A percentile compares a stretch with the other conserved stretches of the same genome.
Evolutionary conservation across 2,329 filamentous ascomycete genomes (phyloP).

Genomic region (Cylindrodendrum hubeiense): DNA sequence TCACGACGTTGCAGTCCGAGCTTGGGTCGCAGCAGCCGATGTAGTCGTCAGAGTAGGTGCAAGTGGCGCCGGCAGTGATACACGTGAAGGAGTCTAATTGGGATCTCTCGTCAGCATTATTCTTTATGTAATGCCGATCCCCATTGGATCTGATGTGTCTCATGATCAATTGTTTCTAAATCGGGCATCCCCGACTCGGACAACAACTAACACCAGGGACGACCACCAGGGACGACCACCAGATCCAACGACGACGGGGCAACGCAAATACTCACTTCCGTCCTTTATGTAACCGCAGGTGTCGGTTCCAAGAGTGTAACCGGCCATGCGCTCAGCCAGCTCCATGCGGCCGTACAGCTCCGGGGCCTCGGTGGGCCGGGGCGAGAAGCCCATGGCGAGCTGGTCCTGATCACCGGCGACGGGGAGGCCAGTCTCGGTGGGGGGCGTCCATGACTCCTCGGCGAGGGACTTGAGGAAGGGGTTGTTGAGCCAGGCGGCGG

Average conservation of each 20-base stretch:
- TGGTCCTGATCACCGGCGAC: constrained; percentile 33
- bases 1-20: constrained; percentile 45
- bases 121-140: not conserved
- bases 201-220: not conserved
- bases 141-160: not conserved
- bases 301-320: constrained; percentile 42
- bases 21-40: constrained; percentile 50
- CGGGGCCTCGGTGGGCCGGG: constrained; percentile 48
- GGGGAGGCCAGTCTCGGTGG: constrained; percentile 42
- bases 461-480: constrained; percentile 34
- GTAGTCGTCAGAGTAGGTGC: constrained; percentile 40
- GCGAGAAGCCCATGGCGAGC: constrained; percentile 48
- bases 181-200: not conserved
- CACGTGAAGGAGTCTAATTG: constrained; percentile 47
- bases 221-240: not conserved
- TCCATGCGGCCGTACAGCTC: constrained; percentile 45
- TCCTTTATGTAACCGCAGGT: constrained; percentile 49
- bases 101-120: constrained; percentile 7
- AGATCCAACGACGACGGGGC: not conserved
- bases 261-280: constrained; percentile 44
- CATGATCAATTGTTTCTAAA: not conserved
- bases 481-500: constrained; percentile 39
- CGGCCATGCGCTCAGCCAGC: constrained; percentile 43
- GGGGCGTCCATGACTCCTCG: constrained; percentile 46
- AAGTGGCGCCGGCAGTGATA: constrained; percentile 41